Base-by-base conservation (phyloP, 2,329 filamentous ascomycete species). In the Xylariales sp. region DNA sequence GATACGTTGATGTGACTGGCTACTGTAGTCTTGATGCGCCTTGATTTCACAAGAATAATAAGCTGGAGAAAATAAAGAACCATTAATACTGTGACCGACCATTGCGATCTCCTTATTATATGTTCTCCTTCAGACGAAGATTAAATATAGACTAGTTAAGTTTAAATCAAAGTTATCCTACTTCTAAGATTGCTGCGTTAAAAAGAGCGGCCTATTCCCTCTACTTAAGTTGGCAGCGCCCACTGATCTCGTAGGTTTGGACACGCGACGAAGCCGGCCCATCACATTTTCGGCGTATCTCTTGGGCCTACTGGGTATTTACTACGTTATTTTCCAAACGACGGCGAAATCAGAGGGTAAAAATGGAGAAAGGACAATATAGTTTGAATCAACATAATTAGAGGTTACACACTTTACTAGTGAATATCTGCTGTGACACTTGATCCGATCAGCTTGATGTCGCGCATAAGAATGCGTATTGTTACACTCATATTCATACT, bases 171-270 rank as follows among this genome's bases (percentile, higher is more conserved):
- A 23, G 23, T 23, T 23, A 23, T 23, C 23, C 23, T 23, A 23
- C 23, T 23, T 23, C 23, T 23, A 1, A 23, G 23, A 23, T 23
- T 23, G 23, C 23, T 16, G n/a, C 6, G 12, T 48, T 5, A 34
- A 12, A 49, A n/a, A 14, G 23, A 23, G 3, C 12, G 36, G 2
- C 45, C 14, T 58, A 58, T 4, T n/a, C 12, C 14, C 16, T 50
- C 39, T 41, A 12, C 12, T 41, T 16, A 16, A 1, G 8, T n/a
- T 3, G 8, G 16, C 12, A 34, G 7, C 18, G 54, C 45, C 28
- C n/a, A 8, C 52, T 16, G 14, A 57, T 61, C 5, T 23, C 23
- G 23, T 23, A 23, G 63, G 63, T n/a, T 32, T 55, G 63, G 56
- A 62, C 41, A 45, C 7, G 2, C 28, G 5, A 23, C 62, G 39